Base-by-base conservation (phyloP, 2,329 filamentous ascomycete species). In the Trichoderma sp. region DNA sequence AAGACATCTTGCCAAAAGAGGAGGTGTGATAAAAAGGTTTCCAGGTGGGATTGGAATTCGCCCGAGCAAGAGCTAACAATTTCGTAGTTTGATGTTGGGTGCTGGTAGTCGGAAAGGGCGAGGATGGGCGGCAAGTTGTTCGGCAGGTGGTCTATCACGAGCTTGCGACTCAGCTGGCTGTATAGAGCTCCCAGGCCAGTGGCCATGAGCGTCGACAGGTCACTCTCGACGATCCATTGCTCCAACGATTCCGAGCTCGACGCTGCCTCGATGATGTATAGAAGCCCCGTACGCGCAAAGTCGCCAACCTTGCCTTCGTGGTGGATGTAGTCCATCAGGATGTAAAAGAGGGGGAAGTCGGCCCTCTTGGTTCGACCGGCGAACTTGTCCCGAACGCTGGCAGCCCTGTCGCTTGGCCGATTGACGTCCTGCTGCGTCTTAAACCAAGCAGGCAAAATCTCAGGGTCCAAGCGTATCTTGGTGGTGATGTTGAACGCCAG, bases 1-100 rank as follows among this genome's bases (percentile, higher is more conserved):
- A 99, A 84, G 40, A 97, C 94, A 79, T 99, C 96, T 81, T 99
- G 96, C 96, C 96, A 99, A 77, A 99, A 99, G 6, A 96, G 84
- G 60, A 99, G 86, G 77, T 98, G 96, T 0, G 96, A 97, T 53
- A 99, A 85, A 76, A 99, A 99, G 0, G 94, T 97, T 67, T 95
- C 90, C 76, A 98, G 88, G 75, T 97, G 93, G n/a, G 89, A 87
- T 75, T 93, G 91, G 72, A 96, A 94, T 70, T 93, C 89, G 0
- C 87, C 83, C 3, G 91, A 89, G 77, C 91, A 90, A 60, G 93
- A 90, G 80, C 88, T 89, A 75, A 93, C 88, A 72, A 94, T 87
- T 75, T 93, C 88, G 74, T 89, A 86, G 73, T 89, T 88, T 1
- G 89, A 85, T n/a, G 85, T 83, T 40, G 90, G 90, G 74, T 93